These are phyloP conservation scores for Toxicodendron radicans DNA, from an alignment of 345 rosid species.

Conservation along the genomic window DNA sequence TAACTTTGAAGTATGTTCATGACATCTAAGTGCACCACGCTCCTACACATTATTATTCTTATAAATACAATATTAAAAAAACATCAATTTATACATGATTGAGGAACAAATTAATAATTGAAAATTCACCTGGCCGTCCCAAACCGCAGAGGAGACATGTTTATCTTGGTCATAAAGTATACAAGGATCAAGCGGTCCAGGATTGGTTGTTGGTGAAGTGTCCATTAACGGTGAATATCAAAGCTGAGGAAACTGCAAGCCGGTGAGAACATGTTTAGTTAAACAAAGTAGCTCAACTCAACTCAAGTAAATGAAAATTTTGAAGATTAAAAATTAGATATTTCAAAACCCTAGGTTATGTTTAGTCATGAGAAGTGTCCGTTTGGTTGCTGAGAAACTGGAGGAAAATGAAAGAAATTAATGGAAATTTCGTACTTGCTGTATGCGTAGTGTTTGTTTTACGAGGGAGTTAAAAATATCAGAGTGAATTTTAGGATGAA, in stretches of 20 bases:
- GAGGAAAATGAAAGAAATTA: constrained; percentile 19
- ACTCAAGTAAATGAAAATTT: not conserved
- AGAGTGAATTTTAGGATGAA: constrained; percentile 17
- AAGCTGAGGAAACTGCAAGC: constrained; percentile 6
- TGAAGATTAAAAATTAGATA: not conserved
- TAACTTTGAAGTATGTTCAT: constrained; percentile 90
- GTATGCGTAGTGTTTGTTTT: not conserved
- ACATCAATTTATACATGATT: no score
- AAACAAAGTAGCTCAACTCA: not conserved
- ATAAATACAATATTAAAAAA: not conserved
- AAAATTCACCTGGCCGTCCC: constrained; percentile 70
- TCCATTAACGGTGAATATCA: constrained; percentile 41
- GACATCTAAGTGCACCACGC: constrained; percentile 98
- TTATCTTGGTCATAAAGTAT: constrained; percentile 80
- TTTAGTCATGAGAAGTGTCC: not conserved
- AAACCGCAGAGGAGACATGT: constrained; percentile 80
- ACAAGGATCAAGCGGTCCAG: constrained; percentile 63
- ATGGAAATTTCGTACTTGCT: not conserved
- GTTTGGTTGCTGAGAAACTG: constrained; percentile 15
- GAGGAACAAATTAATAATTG: not conserved
- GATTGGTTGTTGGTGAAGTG: constrained; percentile 42
- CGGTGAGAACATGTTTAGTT: not conserved
- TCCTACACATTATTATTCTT: constrained; percentile 45
- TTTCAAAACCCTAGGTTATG: constrained; percentile 6
- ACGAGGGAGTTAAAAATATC: not conserved